These are phyloP conservation scores for Thuja plicata DNA, from an alignment of 83 land plant genomes.

Conservation along the genomic window DNA sequence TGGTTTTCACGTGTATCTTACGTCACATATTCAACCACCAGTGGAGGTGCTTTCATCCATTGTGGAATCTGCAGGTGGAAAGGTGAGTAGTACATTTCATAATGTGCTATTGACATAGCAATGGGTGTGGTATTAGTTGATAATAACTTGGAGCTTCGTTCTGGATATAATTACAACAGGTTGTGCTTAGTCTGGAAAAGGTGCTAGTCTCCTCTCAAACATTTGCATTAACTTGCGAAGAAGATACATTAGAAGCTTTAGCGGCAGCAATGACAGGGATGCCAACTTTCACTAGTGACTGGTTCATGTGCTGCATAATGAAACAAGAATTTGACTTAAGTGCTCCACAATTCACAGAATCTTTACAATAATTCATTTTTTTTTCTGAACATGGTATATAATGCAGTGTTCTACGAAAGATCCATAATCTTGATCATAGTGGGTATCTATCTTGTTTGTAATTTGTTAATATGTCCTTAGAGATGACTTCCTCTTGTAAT, in stretches of 20 bases:
- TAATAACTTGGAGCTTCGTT: neutral
- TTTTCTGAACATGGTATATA: neutral
- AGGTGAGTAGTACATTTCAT: conserved; percentile 31
- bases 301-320: conserved; percentile 76
- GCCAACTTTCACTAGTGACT: conserved; percentile 68
- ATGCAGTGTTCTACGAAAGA: neutral
- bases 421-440: neutral
- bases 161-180: conserved; percentile 27
- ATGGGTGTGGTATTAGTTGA: neutral
- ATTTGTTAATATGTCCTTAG: neutral
- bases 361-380: conserved; percentile 24
- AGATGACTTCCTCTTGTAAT: neutral
- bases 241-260: conserved; percentile 64
- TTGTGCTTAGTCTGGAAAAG: conserved; percentile 32
- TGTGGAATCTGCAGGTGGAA: conserved; percentile 67
- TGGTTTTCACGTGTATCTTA: conserved; percentile 52
- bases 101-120: neutral
- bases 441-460: neutral
- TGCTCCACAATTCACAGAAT: conserved; percentile 67
- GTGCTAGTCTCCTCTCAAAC: conserved; percentile 38
- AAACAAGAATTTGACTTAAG: conserved; percentile 70
- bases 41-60: conserved; percentile 42
- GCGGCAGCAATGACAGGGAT: conserved; percentile 64
- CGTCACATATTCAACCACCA: conserved; percentile 69
- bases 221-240: conserved; percentile 65